Evolutionary conservation across 2,329 filamentous ascomycete genomes (phyloP).

Genomic region (Microdochium paspali): DNA sequence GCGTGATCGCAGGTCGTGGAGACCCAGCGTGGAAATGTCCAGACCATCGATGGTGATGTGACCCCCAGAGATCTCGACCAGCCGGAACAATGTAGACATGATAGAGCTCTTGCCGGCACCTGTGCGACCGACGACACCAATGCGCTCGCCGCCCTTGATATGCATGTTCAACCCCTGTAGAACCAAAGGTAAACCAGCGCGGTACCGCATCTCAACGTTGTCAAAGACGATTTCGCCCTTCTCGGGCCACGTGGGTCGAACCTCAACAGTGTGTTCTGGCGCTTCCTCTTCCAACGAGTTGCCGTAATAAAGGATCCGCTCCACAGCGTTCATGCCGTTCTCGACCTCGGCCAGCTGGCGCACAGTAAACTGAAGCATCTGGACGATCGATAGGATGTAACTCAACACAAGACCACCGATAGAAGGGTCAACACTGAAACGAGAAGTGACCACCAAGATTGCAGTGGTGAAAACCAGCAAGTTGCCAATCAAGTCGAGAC

Average conservation of each 20-base stretch:
- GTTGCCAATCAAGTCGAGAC: conserved; percentile 78
- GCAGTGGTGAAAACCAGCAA: conserved; percentile 78
- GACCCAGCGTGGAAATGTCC: conserved; percentile 63
- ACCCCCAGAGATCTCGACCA: conserved; percentile 56
- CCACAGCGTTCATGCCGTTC: conserved; percentile 96
- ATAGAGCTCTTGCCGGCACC: conserved; percentile 78
- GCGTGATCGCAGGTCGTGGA: conserved; percentile 66
- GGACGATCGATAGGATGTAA: conserved; percentile 87
- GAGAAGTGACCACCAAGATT: conserved; percentile 84
- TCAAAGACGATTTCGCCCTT: conserved; percentile 72
- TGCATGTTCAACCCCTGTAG: conserved; percentile 63
- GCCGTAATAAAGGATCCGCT: conserved; percentile 85
- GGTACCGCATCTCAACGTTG: conserved; percentile 71
- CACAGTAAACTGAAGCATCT: conserved; percentile 94
- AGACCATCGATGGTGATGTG: conserved; percentile 57
- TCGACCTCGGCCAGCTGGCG: conserved; percentile 89
- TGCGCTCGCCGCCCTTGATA: conserved; percentile 64
- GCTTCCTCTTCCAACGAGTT: conserved; percentile 82
- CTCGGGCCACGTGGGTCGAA: conserved; percentile 74
- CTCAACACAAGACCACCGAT: conserved; percentile 83
- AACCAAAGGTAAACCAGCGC: conserved; percentile 61
- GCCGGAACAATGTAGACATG: conserved; percentile 73
- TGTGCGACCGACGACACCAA: conserved; percentile 74
- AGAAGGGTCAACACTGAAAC: conserved; percentile 76
- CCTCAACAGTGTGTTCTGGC: conserved; percentile 65